Conservation (phyloP, 2,329 filamentous ascomycete genomes). For the Drechslera avenae region DNA sequence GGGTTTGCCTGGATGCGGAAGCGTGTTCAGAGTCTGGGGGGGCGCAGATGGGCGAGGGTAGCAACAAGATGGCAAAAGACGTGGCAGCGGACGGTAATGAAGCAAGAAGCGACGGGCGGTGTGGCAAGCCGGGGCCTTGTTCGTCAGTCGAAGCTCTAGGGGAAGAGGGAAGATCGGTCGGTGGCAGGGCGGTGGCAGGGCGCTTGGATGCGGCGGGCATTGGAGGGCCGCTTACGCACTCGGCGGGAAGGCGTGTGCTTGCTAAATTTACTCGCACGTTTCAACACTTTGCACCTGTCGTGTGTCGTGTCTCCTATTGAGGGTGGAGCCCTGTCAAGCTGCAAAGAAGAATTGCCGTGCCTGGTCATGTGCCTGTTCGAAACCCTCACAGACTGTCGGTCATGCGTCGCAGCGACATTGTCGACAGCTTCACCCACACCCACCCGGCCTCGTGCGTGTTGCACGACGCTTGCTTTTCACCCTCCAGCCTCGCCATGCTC, state of each 20-base stretch:
- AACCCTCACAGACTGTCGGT: neutral
- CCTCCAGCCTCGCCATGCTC: slow-evolving; percentile 2
- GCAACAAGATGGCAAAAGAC: slow-evolving; percentile 3
- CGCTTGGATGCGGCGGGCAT: slow-evolving; percentile 30
- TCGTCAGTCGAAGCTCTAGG: slow-evolving; percentile 7
- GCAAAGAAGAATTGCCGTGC: slow-evolving; percentile 11
- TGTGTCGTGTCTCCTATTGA: slow-evolving; percentile 17
- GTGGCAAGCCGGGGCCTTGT: slow-evolving; percentile 8
- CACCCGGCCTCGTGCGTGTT: neutral
- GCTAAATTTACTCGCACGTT: slow-evolving; percentile 34
- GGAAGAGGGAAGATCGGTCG: slow-evolving; percentile 22
- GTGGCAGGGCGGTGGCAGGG: slow-evolving; percentile 20
- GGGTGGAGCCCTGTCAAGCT: slow-evolving; percentile 14
- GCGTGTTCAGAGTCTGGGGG: neutral
- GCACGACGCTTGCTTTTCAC: neutral
- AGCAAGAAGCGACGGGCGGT: slow-evolving; percentile 7
- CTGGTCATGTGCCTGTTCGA: slow-evolving; percentile 5
- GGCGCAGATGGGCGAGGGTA: neutral
- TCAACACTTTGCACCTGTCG: slow-evolving; percentile 19
- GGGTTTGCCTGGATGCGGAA: neutral
- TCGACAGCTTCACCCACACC: slow-evolving; percentile 1
- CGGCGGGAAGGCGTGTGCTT: slow-evolving; percentile 18
- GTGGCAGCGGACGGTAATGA: too few species aligned
- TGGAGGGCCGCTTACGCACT: slow-evolving; percentile 30
- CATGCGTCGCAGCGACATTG: neutral